Conservation (phyloP, 177 flowering plant species). For the Vitis hybrid region DNA sequence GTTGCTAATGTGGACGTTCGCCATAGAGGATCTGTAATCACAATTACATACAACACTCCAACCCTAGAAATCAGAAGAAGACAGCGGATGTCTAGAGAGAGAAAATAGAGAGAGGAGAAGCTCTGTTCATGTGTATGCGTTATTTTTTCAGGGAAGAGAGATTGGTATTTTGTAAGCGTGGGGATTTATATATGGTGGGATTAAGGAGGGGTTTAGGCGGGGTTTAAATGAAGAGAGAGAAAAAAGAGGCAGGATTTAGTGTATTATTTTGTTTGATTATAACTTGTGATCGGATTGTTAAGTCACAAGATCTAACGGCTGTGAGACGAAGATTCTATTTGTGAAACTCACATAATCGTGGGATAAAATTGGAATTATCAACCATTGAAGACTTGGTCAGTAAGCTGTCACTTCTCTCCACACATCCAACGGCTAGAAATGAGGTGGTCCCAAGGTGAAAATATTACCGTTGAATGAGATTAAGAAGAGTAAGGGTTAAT, state of each 20-base stretch:
- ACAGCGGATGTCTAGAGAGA: not conserved
- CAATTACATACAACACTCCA: not conserved
- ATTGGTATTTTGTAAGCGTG: not conserved
- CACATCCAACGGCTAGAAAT: not conserved
- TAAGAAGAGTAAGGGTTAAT: too few relatives aligned
- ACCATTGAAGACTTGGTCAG: too few relatives aligned
- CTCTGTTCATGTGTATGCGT: not conserved
- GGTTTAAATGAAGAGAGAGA: conserved; percentile 10
- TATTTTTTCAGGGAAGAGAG: not conserved
- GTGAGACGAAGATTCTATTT: too few relatives aligned
- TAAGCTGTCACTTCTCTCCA: too few relatives aligned
- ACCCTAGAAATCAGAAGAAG: not conserved
- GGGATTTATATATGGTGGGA: conserved; percentile 2
- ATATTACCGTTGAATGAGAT: too few relatives aligned
- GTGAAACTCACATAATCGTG: too few relatives aligned
- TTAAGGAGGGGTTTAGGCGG: conserved; percentile 28
- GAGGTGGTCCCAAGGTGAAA: not conserved
- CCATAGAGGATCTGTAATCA: conserved; percentile 19
- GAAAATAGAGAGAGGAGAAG: conserved; percentile 12
- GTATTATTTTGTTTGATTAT: too few relatives aligned
- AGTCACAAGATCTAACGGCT: too few relatives aligned
- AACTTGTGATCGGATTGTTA: too few relatives aligned
- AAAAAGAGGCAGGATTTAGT: not conserved
- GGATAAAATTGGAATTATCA: too few relatives aligned
- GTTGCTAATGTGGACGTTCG: conserved; percentile 14